A percentile compares a stretch with the other conserved stretches of the same genome.
These are phyloP conservation scores for Leersia perrieri DNA, from an alignment of 176 grass and related monocot species.

Conservation along the genomic window DNA sequence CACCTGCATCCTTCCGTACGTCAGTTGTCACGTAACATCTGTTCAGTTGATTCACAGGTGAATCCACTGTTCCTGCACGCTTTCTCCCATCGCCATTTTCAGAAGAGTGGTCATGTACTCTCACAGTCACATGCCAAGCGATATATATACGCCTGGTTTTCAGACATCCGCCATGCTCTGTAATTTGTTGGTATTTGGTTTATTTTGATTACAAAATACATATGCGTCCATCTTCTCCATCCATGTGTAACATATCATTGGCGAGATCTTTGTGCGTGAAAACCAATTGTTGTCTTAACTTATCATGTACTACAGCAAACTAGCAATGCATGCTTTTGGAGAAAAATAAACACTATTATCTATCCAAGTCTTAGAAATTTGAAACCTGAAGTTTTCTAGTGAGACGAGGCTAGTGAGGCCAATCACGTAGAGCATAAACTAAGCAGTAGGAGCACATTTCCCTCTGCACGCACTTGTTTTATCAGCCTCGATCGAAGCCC, in stretches of 20 bases:
- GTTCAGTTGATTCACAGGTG: not conserved
- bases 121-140: not conserved
- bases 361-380: not conserved
- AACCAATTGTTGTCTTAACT: not conserved
- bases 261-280: not conserved
- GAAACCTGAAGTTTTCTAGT: not conserved
- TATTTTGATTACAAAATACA: not conserved
- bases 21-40: not conserved
- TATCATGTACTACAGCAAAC: not conserved
- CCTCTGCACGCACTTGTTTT: conserved; percentile 10
- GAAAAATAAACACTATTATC: not conserved
- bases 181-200: not conserved
- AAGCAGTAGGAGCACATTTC: not conserved
- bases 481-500: not conserved
- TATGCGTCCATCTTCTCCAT: not conserved
- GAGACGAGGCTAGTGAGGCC: not conserved
- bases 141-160: not conserved
- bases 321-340: not conserved
- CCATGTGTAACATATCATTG: not conserved
- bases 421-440: conserved; percentile 30
- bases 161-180: too few relatives aligned
- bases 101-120: not conserved
- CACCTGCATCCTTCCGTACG: not conserved
- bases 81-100: not conserved
- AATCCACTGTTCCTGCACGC: conserved; percentile 5